phyloP scores from a whole-genome alignment of 2,329 filamentous ascomycete species.

The Arthroderma uncinatum region DNA sequence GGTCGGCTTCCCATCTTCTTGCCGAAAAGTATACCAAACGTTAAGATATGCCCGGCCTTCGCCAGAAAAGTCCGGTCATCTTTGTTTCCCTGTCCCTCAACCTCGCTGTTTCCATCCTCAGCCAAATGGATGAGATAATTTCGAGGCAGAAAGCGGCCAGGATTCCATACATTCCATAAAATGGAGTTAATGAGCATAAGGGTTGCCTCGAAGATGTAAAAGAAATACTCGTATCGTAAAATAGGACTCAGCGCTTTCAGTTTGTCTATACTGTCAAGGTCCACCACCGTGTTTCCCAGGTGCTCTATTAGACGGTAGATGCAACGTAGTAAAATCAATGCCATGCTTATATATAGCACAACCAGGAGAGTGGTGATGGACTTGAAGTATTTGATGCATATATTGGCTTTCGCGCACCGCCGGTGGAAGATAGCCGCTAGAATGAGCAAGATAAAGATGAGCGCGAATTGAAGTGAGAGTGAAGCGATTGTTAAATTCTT shows the following conservation, averaged over 20 bases:
- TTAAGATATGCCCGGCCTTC: background rate
- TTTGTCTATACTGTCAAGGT: constrained; percentile 5
- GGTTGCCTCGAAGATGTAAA: constrained; percentile 45
- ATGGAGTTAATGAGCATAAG: constrained; percentile 43
- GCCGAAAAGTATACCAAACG: background rate
- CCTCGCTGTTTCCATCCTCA: constrained; percentile 30
- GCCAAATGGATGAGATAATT: constrained; percentile 41
- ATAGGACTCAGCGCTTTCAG: constrained; percentile 32
- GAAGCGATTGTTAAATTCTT: background rate
- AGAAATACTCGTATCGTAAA: constrained; percentile 46
- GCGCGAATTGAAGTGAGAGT: background rate
- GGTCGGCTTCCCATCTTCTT: background rate
- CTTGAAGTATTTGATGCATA: background rate
- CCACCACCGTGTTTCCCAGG: constrained; percentile 26
- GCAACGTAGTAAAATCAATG: constrained; percentile 41
- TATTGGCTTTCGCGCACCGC: background rate
- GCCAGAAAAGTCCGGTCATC: background rate
- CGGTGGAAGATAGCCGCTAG: background rate
- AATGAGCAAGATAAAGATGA: background rate
- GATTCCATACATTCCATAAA: constrained; percentile 42
- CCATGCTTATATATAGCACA: constrained; percentile 42
- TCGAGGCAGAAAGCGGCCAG: constrained; percentile 40
- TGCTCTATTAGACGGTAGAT: constrained; percentile 48
- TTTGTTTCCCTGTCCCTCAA: background rate
- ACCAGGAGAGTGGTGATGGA: constrained; percentile 31